A percentile compares a stretch with the other conserved stretches of the same genome.
phyloP scores from a whole-genome alignment of 495 filamentous ascomycete species.

The Annulohypoxylon moriforme region DNA sequence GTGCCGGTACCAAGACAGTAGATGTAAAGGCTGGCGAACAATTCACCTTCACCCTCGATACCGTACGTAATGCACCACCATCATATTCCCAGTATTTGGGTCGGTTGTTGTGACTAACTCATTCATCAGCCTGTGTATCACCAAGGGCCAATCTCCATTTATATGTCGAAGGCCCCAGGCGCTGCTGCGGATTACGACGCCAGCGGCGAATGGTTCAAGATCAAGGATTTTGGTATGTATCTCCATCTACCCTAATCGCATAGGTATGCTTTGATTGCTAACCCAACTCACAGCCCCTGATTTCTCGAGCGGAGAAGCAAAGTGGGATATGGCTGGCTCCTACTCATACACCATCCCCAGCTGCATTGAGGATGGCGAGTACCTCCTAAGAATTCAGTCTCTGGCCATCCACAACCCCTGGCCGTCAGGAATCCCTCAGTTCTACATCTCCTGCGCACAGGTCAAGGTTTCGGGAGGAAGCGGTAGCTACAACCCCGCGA shows the following conservation, averaged over 20 bases:
- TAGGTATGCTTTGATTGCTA: neutral
- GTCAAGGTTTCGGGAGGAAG: conserved; percentile 47
- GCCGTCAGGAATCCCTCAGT: conserved; percentile 51
- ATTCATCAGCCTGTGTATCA: conserved; percentile 58
- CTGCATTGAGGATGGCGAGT: conserved; percentile 62
- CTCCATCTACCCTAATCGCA: neutral
- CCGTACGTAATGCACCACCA: conserved; percentile 26
- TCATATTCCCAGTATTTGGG: neutral
- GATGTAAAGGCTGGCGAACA: conserved; percentile 57
- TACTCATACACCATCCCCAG: conserved; percentile 61
- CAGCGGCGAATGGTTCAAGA: conserved; percentile 59
- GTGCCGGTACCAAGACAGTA: conserved; percentile 50
- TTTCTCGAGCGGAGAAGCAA: conserved; percentile 46
- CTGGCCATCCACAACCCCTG: conserved; percentile 64
- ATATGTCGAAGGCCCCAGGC: conserved; percentile 58
- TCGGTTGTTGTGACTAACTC: conserved; percentile 5
- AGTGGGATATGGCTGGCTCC: conserved; percentile 43
- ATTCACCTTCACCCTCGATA: conserved; percentile 56
- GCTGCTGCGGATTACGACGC: conserved; percentile 53
- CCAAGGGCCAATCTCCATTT: conserved; percentile 62
- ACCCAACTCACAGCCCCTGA: conserved; percentile 38
- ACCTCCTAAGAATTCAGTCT: conserved; percentile 65
- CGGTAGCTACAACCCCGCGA: conserved; percentile 51
- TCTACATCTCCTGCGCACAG: conserved; percentile 49
- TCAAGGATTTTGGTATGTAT: conserved; percentile 52